Percentiles rank a stretch among this genome's conserved stretches.
Evolutionary conservation across 73 alveolate genomes (phyloP).

Genomic region (Tetrahymena borealis): DNA sequence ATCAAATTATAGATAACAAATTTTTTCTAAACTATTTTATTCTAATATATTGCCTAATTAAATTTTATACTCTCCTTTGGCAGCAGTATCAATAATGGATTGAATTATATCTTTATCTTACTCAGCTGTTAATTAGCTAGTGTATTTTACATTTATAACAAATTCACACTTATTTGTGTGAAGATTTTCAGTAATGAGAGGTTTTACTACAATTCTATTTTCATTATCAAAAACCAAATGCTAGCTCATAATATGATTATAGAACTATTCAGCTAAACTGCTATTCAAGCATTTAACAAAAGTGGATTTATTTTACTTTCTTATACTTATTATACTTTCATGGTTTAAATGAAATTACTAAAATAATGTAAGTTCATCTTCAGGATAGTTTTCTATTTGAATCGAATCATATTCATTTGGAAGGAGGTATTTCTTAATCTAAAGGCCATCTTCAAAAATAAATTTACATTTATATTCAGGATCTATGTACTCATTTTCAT

Average conservation of each 20-base stretch:
- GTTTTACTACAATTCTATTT: background rate
- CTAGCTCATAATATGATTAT: background rate
- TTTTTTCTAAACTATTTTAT: background rate
- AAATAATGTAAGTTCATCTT: background rate
- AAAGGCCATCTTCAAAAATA: background rate
- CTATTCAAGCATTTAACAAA: background rate
- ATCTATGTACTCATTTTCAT: background rate
- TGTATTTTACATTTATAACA: background rate
- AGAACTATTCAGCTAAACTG: background rate
- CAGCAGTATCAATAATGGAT: background rate
- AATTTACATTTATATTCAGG: background rate
- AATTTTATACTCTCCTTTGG: background rate
- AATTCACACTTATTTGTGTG: background rate
- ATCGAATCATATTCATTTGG: background rate
- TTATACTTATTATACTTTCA: background rate
- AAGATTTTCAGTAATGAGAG: background rate
- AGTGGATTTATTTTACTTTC: background rate
- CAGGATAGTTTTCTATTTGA: background rate
- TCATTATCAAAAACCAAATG: background rate
- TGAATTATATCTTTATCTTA: background rate
- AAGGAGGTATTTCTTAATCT: background rate
- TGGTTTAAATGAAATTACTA: background rate
- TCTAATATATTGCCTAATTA: background rate
- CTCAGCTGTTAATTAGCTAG: too few relatives aligned
- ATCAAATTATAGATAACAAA: background rate